These are phyloP conservation scores for Neobulgaria alba DNA, from an alignment of 2,329 filamentous ascomycete species.

Conservation along the genomic window DNA sequence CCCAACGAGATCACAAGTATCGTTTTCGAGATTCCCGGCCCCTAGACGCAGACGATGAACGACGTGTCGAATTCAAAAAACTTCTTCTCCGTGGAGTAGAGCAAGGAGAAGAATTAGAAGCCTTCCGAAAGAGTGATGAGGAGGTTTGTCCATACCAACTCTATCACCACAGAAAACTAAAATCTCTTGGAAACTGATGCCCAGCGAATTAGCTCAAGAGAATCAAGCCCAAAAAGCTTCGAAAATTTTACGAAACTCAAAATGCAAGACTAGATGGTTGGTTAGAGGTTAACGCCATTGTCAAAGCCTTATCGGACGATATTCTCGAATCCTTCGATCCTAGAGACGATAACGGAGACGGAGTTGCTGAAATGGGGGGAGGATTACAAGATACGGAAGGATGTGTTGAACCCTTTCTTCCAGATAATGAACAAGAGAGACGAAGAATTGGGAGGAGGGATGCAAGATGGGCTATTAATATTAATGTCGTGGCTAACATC, in stretches of 20 bases:
- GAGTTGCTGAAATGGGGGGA: slow-evolving; percentile 43
- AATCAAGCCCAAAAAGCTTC: slow-evolving; percentile 44
- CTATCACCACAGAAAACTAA: background rate
- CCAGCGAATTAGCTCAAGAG: slow-evolving; percentile 38
- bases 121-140: slow-evolving; percentile 15
- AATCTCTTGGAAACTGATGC: background rate
- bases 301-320: slow-evolving; percentile 47
- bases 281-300: slow-evolving; percentile 49
- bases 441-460: slow-evolving; percentile 37
- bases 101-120: slow-evolving; percentile 7
- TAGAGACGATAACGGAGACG: slow-evolving; percentile 45
- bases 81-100: slow-evolving; percentile 16
- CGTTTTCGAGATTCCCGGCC: slow-evolving; percentile 15
- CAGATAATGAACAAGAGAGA: slow-evolving; percentile 43
- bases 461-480: slow-evolving; percentile 49
- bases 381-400: slow-evolving; percentile 40
- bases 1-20: slow-evolving; percentile 16
- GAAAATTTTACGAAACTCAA: slow-evolving; percentile 44
- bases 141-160: slow-evolving; percentile 8
- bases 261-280: slow-evolving; percentile 47
- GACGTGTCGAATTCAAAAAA: slow-evolving; percentile 18
- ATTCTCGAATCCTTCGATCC: slow-evolving; percentile 53
- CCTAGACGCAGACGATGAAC: slow-evolving; percentile 17
- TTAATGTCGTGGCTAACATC: slow-evolving; percentile 50
- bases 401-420: slow-evolving; percentile 45